Conservation (phyloP, 352 stramenopile genomes). For the Lagenidium giganteum region DNA sequence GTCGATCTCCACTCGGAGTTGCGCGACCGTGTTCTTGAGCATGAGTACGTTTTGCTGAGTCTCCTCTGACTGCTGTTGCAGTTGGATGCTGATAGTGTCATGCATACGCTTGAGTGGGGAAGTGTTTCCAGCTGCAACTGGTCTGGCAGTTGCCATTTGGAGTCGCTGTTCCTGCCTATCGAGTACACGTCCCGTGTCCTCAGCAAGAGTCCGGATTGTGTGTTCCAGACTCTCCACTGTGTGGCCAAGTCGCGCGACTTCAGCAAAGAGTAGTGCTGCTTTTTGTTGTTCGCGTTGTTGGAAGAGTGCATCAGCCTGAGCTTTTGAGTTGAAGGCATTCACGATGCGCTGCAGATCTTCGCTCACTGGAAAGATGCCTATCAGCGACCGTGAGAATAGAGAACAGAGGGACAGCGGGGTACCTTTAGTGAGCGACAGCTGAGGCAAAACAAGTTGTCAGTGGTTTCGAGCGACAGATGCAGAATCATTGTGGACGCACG, state of each 20-base stretch:
- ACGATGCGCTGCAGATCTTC: slow-evolving; percentile 56
- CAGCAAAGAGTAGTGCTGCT: slow-evolving; percentile 57
- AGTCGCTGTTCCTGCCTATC: slow-evolving; percentile 38
- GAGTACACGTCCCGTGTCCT: slow-evolving; percentile 31
- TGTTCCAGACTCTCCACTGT: slow-evolving; percentile 34
- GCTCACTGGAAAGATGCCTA: slow-evolving; percentile 12
- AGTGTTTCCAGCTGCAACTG: slow-evolving; percentile 9
- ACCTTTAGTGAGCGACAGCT: slow-evolving; percentile 24
- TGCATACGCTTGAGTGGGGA: slow-evolving; percentile 10
- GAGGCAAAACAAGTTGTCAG: too few species aligned
- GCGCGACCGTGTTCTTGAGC: slow-evolving; percentile 30
- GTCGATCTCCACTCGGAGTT: slow-evolving; percentile 51
- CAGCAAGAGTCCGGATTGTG: slow-evolving; percentile 17
- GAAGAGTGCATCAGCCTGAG: slow-evolving; percentile 38
- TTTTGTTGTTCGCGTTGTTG: slow-evolving; percentile 73
- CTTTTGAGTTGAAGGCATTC: slow-evolving; percentile 47
- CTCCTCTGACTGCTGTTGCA: slow-evolving; percentile 32
- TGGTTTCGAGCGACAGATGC: too few species aligned
- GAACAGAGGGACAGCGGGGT: neutral
- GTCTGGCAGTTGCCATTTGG: neutral
- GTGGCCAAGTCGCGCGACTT: slow-evolving; percentile 49
- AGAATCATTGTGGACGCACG: slow-evolving; percentile 14
- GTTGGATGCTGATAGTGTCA: slow-evolving; percentile 3
- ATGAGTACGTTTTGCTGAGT: slow-evolving; percentile 25
- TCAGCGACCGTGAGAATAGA: neutral